Evolutionary conservation across 495 filamentous ascomycete genomes (phyloP).

Genomic region (Neurospora terricola): DNA sequence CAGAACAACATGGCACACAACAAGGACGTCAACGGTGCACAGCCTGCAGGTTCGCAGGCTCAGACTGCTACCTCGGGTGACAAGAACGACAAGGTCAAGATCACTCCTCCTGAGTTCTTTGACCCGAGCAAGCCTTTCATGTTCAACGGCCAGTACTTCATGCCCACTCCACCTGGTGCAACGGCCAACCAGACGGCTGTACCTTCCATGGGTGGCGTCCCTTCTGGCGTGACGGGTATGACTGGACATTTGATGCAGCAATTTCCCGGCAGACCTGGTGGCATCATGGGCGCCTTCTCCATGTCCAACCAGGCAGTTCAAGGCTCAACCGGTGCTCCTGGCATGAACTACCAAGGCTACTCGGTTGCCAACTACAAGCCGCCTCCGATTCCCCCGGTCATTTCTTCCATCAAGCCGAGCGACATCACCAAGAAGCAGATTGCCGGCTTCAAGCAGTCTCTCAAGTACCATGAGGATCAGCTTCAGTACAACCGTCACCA

Average conservation of each 20-base stretch:
- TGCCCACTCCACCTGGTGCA: constrained; percentile 21
- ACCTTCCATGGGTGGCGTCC: constrained; percentile 13
- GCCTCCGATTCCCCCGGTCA: constrained; percentile 18
- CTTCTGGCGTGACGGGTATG: constrained; percentile 8
- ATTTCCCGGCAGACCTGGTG: constrained; percentile 8
- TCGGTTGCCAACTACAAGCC: constrained; percentile 18
- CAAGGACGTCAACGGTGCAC: constrained; percentile 10
- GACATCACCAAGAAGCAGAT: constrained; percentile 41
- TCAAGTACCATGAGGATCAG: constrained; percentile 38
- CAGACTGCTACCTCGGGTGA: constrained; percentile 20
- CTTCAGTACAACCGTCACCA: constrained; percentile 39
- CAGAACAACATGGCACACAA: constrained; percentile 11
- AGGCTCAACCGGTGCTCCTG: not conserved
- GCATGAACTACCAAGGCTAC: constrained; percentile 3
- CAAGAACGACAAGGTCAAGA: constrained; percentile 29
- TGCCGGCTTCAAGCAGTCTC: constrained; percentile 30
- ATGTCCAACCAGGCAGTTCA: constrained; percentile 1
- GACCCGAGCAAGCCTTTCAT: constrained; percentile 36
- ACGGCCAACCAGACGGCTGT: constrained; percentile 14
- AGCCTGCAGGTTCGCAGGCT: constrained; percentile 13
- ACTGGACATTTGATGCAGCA: constrained; percentile 13
- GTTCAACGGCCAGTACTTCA: constrained; percentile 40
- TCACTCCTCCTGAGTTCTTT: constrained; percentile 34
- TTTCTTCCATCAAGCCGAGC: constrained; percentile 37
- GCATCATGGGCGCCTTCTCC: constrained; percentile 7